These are phyloP conservation scores for Ogataea wickerhamii DNA, from an alignment of 805 yeast species.

Conservation along the genomic window DNA sequence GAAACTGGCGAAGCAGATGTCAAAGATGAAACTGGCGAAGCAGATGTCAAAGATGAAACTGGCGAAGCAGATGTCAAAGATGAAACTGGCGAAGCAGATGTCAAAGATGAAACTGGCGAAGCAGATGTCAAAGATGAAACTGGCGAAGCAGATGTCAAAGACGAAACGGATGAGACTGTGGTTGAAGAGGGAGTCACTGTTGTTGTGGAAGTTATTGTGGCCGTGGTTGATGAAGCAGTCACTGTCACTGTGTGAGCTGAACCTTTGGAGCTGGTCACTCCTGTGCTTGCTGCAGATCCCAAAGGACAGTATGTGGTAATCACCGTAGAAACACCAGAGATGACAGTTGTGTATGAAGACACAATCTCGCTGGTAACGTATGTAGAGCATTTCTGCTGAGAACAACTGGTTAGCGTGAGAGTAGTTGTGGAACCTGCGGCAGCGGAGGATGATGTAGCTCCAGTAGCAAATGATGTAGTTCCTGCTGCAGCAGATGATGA, in stretches of 20 bases:
- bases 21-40: not conserved
- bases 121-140: not conserved
- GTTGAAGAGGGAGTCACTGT: not conserved
- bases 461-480: not conserved
- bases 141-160: not conserved
- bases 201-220: too few species aligned
- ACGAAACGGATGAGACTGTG: not conserved
- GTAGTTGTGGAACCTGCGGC: slow-evolving; percentile 11
- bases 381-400: slow-evolving; percentile 18
- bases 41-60: not conserved
- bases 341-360: slow-evolving; percentile 24
- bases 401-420: slow-evolving; percentile 19
- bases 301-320: slow-evolving; percentile 20
- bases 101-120: not conserved
- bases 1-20: not conserved
- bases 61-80: too few species aligned
- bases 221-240: too few species aligned
- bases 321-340: slow-evolving; percentile 19
- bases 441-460: not conserved
- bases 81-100: not conserved
- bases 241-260: slow-evolving; percentile 9
- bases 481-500: not conserved
- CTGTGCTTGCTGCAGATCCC: slow-evolving; percentile 3
- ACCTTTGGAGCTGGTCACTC: slow-evolving; percentile 13
- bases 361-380: slow-evolving; percentile 15